These are phyloP conservation scores for Monosporozyma unispora DNA, from an alignment of 805 yeast species.

Conservation along the genomic window DNA sequence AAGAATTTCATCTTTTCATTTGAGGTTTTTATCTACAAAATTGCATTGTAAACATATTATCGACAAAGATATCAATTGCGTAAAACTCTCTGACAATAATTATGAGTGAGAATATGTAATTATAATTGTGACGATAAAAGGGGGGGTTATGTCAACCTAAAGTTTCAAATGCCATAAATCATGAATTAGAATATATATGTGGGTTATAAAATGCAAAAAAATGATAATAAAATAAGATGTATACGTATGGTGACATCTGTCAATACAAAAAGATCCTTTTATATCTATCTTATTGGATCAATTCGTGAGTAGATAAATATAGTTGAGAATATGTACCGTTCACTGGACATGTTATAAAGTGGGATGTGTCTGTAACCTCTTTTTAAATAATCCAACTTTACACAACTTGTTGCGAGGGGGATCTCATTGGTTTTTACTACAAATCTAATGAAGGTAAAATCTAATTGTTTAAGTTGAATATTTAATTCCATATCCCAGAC, in stretches of 20 bases:
- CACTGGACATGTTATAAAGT: slow-evolving; percentile 70
- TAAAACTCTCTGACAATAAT: too few species aligned
- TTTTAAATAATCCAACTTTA: slow-evolving; percentile 53
- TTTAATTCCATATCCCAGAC: slow-evolving; percentile 56
- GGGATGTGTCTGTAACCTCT: slow-evolving; percentile 80
- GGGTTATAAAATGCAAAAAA: background rate
- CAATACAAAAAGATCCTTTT: background rate
- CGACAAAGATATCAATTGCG: too few species aligned
- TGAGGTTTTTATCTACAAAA: background rate
- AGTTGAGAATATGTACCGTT: slow-evolving; percentile 56
- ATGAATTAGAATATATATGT: background rate
- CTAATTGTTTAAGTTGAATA: slow-evolving; percentile 33
- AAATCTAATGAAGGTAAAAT: slow-evolving; percentile 49
- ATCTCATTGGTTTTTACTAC: slow-evolving; percentile 37
- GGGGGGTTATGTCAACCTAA: too few species aligned
- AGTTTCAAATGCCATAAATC: background rate
- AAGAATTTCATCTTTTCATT: background rate
- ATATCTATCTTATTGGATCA: background rate
- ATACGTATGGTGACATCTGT: background rate
- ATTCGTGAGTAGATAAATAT: slow-evolving; percentile 34
- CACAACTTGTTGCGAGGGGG: slow-evolving; percentile 50
- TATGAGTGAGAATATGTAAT: too few species aligned
- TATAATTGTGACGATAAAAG: too few species aligned
- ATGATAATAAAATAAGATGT: too few species aligned
- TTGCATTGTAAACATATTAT: too few species aligned